A percentile compares a stretch with the other conserved stretches of the same genome.
phyloP scores from a whole-genome alignment of 345 rosid genomes.

The Gossypium raimondii region DNA sequence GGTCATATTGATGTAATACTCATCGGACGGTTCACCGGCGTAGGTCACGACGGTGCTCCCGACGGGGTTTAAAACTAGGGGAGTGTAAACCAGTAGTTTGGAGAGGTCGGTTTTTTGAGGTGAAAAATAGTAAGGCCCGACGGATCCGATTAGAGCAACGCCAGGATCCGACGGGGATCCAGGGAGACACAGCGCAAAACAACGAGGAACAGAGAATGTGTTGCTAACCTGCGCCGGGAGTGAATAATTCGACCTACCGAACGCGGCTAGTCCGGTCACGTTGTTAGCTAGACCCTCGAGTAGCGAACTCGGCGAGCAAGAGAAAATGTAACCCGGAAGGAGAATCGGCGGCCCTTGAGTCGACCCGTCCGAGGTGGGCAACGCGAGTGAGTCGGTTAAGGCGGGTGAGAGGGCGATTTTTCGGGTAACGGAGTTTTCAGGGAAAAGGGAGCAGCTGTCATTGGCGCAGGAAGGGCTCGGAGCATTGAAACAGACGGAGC shows the following conservation, averaged over 20 bases:
- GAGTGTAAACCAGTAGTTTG: constrained; percentile 42
- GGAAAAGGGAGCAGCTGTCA: constrained; percentile 47
- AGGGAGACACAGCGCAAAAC: constrained; percentile 49
- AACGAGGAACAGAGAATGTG: constrained; percentile 20
- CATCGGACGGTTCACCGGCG: constrained; percentile 23
- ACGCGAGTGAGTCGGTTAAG: constrained; percentile 28
- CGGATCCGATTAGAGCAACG: constrained; percentile 36
- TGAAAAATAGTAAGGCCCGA: constrained; percentile 29
- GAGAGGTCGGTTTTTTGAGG: constrained; percentile 22
- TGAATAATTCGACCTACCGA: constrained; percentile 44
- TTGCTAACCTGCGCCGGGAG: constrained; percentile 32
- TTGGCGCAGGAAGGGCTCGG: constrained; percentile 67
- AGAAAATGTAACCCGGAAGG: constrained; percentile 35
- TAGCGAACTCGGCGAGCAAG: constrained; percentile 39
- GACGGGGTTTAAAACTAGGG: constrained; percentile 28
- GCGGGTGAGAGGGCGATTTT: constrained; percentile 45
- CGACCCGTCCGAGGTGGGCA: constrained; percentile 24
- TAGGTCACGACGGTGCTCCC: constrained; percentile 27
- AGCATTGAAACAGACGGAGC: constrained; percentile 39
- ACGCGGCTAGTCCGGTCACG: constrained; percentile 54
- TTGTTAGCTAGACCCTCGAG: constrained; percentile 48
- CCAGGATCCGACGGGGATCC: constrained; percentile 34
- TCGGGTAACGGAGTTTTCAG: constrained; percentile 46
- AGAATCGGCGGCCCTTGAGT: constrained; percentile 3
- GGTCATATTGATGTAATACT: constrained; percentile 14